phyloP scores from a whole-genome alignment of 2,329 filamentous ascomycete genomes.

The Myriosclerotinia duriaeana region DNA sequence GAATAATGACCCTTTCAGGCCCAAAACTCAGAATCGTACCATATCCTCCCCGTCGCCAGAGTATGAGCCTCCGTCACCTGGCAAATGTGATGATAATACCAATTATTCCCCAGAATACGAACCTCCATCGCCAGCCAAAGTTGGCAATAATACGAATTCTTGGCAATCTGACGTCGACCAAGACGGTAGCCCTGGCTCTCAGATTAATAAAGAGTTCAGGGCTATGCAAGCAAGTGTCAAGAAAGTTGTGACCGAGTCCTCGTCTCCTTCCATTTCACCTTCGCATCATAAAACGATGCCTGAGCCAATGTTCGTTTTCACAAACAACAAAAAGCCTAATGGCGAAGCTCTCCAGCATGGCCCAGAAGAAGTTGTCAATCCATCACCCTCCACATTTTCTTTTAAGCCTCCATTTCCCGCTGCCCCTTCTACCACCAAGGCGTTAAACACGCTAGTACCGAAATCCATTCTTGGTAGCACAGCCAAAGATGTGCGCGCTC shows the following conservation, averaged over 20 bases:
- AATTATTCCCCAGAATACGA: constrained; percentile 23
- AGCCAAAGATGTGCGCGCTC: no score
- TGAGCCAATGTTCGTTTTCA: background rate
- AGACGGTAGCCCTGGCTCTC: constrained; percentile 25
- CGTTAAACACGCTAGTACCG: background rate
- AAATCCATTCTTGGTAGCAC: background rate
- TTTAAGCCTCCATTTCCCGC: background rate
- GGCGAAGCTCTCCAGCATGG: no score
- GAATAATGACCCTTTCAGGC: background rate
- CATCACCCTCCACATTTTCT: background rate
- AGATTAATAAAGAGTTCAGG: constrained; percentile 26
- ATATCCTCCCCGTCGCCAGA: constrained; percentile 15
- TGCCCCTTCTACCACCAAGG: background rate
- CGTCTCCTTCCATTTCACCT: no score
- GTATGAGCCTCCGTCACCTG: constrained; percentile 24
- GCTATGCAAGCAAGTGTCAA: constrained; percentile 19
- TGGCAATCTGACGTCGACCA: constrained; percentile 16
- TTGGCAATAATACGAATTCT: constrained; percentile 1
- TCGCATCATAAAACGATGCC: background rate
- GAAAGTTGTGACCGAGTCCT: background rate
- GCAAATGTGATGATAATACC: background rate
- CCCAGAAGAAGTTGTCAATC: background rate
- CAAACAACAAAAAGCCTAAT: background rate
- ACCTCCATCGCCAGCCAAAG: constrained; percentile 22
- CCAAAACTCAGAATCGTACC: background rate